Base-by-base conservation (phyloP, 495 filamentous ascomycete genomes). In the Oleoguttula mirabilis region DNA sequence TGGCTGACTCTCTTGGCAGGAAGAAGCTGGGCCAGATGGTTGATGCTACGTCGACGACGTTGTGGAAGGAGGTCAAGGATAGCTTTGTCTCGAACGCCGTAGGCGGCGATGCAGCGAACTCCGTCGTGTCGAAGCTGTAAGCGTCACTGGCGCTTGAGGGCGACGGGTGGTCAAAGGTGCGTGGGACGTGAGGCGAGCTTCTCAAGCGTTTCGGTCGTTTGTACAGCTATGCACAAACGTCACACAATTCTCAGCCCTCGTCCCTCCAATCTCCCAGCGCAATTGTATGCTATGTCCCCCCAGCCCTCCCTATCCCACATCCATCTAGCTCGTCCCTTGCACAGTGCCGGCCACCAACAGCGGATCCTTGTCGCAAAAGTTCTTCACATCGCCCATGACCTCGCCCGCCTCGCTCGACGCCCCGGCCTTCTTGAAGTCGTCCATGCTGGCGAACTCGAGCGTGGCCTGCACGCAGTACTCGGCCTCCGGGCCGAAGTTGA, bases 281-380 rank as follows among this genome's bases (percentile, higher is more conserved):
- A 10, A 35, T 35, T 14, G 17, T 35, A 36, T 36, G 32, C 17
- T 24, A 39, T 39, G 7, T 35, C 32, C 19, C 16, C 22, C 14
- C 15, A 35, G 10, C 15, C 32, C 15, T 17, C 15, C 21, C 24
- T 11, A 2, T 16, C 36, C 15, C 25, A 4, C 32, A 11, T 24
- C 27, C 16, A 15, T 24, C 39, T 48, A 48, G 12, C 19, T 31
- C 10, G 37, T 39, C 27, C 44, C 48, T 12, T 43, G 45, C 11
- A 57, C 31, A 2, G 37, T 36, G 3, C 51, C 52, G 4, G 35
- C 20, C 24, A 57, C 16, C 15, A 57, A 4, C 4, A 40, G 23
- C 4, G 55, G 55, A 20, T 52, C 19, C 45, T 48, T 49, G 31
- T 57, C 46, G 17, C 39, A 38, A 33, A 57, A 57, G 39, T 57